Base-by-base conservation (phyloP, 768 basidiomycete species). In the Flagelloscypha sp. region DNA sequence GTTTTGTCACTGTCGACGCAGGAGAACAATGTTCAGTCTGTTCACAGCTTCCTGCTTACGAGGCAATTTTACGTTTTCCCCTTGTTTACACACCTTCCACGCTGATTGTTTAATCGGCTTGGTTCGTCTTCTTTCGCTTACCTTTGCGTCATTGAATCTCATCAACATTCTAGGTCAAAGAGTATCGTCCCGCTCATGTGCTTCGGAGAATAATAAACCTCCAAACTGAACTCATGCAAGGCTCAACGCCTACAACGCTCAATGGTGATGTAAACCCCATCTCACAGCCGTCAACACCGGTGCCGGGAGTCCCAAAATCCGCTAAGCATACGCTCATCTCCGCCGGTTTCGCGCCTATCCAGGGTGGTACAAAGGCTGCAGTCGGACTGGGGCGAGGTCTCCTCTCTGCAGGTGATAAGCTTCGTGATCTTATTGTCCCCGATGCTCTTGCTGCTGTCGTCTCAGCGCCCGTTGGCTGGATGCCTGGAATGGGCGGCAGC, bases 31-130 rank as follows among this genome's bases (percentile, higher is more conserved):
- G 95, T 50, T 81, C 84, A 8, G 70, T 70, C 19, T 98, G 95
- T 58, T 71, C 74, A 6, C 69, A 74, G 42, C 63, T 78, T n/a
- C 23, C 66, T 99, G 33, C 59, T 97, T 35, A 83, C 78, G 16
- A 68, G 94, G 45, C 94, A 97, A 51, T 98, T 97, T 57, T 99
- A 99, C 58, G 89, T 94, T 30, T 99, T 99, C 62, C 95, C n/a
- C 95, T 28, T 98, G 95, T 58, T 88, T 92, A 48, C 95, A 99
- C 56, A 76, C 79, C 11, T 98, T 98, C 74, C 95, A 98, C 60
- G 90, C 90, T 5, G 94, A 99, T 54, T 98, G 95, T 62, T 66
- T 98, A 36, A 92, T 99, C 55, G 78, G 82, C 18, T 66, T 95
- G 72, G 95, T 97, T 50, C 53, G 88, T 7, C 33, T 35, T 34